These are phyloP conservation scores for Cenococcum geophilum DNA, from an alignment of 495 filamentous ascomycete species.

Conservation along the genomic window DNA sequence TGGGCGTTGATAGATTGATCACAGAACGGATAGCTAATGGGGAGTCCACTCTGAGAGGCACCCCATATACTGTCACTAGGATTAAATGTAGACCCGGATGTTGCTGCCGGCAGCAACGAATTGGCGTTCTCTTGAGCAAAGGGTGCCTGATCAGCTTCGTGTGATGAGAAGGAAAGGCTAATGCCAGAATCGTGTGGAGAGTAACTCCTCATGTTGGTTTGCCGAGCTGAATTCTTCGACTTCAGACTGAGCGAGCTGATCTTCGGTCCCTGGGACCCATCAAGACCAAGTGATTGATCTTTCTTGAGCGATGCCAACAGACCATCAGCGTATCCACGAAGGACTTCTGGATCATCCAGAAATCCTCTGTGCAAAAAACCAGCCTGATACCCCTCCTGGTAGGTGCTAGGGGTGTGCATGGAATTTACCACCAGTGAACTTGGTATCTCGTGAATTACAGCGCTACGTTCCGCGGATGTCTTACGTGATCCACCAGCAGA, in stretches of 20 bases:
- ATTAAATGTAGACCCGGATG: neutral
- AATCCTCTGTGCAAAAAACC: slow-evolving; percentile 30
- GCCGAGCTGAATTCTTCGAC: slow-evolving; percentile 6
- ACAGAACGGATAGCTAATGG: slow-evolving; percentile 3
- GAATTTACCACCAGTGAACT: slow-evolving; percentile 3
- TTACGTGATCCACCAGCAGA: neutral
- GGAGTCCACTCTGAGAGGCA: neutral
- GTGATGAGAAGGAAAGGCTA: slow-evolving; percentile 16
- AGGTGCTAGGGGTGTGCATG: slow-evolving; percentile 19
- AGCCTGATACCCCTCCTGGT: slow-evolving; percentile 34
- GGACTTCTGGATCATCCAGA: slow-evolving; percentile 26
- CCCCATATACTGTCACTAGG: neutral
- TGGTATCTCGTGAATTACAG: neutral
- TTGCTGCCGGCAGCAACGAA: neutral
- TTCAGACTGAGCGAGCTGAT: neutral
- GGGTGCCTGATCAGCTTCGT: neutral
- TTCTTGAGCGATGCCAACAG: slow-evolving; percentile 18
- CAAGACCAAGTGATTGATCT: neutral
- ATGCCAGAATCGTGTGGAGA: slow-evolving; percentile 17
- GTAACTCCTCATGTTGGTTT: neutral
- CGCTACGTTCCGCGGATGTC: slow-evolving; percentile 6
- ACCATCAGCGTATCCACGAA: slow-evolving; percentile 33
- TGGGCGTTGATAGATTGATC: slow-evolving; percentile 7
- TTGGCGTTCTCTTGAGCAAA: slow-evolving; percentile 9
- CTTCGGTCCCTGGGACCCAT: neutral